Evolutionary conservation across 2,329 filamentous ascomycete genomes (phyloP).

Genomic region (Botrytis deweyae): DNA sequence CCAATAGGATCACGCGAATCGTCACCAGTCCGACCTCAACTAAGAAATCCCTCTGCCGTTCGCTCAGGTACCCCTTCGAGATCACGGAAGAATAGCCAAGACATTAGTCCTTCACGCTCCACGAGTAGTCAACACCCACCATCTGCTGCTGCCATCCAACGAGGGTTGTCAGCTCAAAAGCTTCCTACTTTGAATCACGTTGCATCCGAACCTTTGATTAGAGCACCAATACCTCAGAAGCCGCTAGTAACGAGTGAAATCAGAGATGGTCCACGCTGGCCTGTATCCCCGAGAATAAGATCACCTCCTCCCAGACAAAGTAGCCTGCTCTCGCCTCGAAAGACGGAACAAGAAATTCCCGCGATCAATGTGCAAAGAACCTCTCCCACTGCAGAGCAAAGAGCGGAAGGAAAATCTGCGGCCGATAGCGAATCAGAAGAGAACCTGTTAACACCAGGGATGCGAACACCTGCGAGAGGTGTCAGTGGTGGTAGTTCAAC

Average conservation of each 20-base stretch:
- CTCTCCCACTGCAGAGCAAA: slow-evolving; percentile 43
- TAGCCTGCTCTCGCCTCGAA: slow-evolving; percentile 47
- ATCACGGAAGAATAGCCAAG: slow-evolving; percentile 67
- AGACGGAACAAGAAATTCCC: slow-evolving; percentile 52
- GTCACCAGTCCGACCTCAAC: slow-evolving; percentile 43
- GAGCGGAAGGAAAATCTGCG: slow-evolving; percentile 33
- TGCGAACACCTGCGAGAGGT: slow-evolving; percentile 60
- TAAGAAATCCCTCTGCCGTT: slow-evolving; percentile 33
- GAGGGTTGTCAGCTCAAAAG: slow-evolving; percentile 62
- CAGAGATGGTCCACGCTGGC: slow-evolving; percentile 66
- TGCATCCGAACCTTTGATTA: slow-evolving; percentile 59
- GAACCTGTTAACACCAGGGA: slow-evolving; percentile 44
- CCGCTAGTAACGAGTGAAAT: slow-evolving; percentile 50
- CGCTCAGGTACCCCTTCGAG: slow-evolving; percentile 43
- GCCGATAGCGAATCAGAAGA: slow-evolving; percentile 36
- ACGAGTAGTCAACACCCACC: slow-evolving; percentile 53
- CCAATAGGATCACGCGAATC: slow-evolving; percentile 49
- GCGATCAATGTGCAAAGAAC: slow-evolving; percentile 54
- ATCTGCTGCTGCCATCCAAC: slow-evolving; percentile 62
- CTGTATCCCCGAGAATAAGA: slow-evolving; percentile 72
- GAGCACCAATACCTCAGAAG: slow-evolving; percentile 65
- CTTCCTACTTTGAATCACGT: slow-evolving; percentile 65
- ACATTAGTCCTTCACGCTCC: slow-evolving; percentile 61
- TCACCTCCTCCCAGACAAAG: slow-evolving; percentile 68
- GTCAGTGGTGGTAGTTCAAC: slow-evolving; percentile 59